Base-by-base conservation (phyloP, 768 basidiomycete species). In the Leucocoprinus sp. region DNA sequence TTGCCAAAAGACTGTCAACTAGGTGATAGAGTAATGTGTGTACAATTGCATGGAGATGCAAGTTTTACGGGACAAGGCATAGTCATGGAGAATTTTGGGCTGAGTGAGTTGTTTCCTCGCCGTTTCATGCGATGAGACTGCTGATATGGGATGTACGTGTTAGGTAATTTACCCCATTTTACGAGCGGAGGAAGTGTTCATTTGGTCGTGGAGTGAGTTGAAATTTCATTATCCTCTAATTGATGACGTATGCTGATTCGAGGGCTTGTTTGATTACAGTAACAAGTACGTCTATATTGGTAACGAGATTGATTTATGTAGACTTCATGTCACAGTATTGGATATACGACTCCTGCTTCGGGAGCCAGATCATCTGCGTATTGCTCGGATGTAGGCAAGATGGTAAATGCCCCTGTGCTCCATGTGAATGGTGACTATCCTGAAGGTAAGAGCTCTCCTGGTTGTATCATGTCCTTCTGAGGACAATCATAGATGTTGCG, bases 391-490 rank as follows among this genome's bases (percentile, higher is more conserved):
- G 67, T 88, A 28, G 88, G 84, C 4, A 93, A 93, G 64, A 89
- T 88, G 84, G 82, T 93, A 54, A 84, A 88, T 48, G 81, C 87
- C 0, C 93, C 92, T 1, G 78, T 93, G 3, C 59, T 95, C 15
- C 93, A 95, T 50, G 89, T 93, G 49, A 96, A 93, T 52, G 92
- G 92, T 4, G 93, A 96, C 59, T 68, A 84, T 59, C 89, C 90
- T 0, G 90, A 95, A 74, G 88, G 87, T 69, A 42, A 14, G 43
- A 66, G 48, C 34, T 17, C 9, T 19, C 48, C 35, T 4, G 14
- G 43, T 23, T 15, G 11, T 6, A 19, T 42, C 12, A 17, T 37
- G 21, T 33, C 26, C 15, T 8, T 5, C 24, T 36, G 11, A 24
- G 12, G 9, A 29, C 8, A 19, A 3, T 5, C n/a, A 1, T 42